Evolutionary conservation across 495 filamentous ascomycete species (phyloP).

Genomic region (Aspergillus cristatus): DNA sequence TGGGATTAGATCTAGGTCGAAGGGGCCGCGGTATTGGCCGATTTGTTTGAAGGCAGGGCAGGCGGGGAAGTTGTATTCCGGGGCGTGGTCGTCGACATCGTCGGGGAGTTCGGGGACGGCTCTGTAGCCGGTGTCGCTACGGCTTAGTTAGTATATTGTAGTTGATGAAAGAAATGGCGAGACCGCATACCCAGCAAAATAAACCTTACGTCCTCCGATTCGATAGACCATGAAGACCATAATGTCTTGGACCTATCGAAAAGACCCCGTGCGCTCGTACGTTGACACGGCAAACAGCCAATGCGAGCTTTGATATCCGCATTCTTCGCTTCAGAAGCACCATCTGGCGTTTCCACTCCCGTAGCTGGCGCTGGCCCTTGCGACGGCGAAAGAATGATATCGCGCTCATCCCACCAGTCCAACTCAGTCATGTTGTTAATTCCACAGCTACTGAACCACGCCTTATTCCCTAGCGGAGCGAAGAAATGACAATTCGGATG

Average conservation of each 20-base stretch:
- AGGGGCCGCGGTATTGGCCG: conserved; percentile 71
- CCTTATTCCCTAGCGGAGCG: conserved; percentile 76
- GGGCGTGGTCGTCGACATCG: conserved; percentile 62
- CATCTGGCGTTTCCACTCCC: conserved; percentile 19
- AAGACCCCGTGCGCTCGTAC: conserved; percentile 57
- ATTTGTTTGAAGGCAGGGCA: conserved; percentile 87
- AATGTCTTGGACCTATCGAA: conserved; percentile 68
- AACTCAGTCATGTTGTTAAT: conserved; percentile 73
- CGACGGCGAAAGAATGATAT: conserved; percentile 51
- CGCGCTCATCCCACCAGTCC: conserved; percentile 91
- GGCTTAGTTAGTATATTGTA: conserved; percentile 40
- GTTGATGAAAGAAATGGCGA: no score
- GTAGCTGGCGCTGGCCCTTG: conserved; percentile 12
- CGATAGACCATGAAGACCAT: conserved; percentile 81
- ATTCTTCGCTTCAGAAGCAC: conserved; percentile 9
- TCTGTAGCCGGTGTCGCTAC: conserved; percentile 75
- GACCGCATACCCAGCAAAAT: conserved; percentile 34
- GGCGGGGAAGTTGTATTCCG: conserved; percentile 59
- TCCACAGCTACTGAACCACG: conserved; percentile 67
- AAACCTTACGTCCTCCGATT: conserved; percentile 50
- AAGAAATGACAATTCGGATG: conserved; percentile 84
- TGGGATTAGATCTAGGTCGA: conserved; percentile 90
- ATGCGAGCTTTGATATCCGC: conserved; percentile 63
- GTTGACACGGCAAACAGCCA: conserved; percentile 79
- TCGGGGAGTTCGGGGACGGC: conserved; percentile 61